phyloP scores from a whole-genome alignment of 129 eudicot genomes.

The Ambrosia trifida region DNA sequence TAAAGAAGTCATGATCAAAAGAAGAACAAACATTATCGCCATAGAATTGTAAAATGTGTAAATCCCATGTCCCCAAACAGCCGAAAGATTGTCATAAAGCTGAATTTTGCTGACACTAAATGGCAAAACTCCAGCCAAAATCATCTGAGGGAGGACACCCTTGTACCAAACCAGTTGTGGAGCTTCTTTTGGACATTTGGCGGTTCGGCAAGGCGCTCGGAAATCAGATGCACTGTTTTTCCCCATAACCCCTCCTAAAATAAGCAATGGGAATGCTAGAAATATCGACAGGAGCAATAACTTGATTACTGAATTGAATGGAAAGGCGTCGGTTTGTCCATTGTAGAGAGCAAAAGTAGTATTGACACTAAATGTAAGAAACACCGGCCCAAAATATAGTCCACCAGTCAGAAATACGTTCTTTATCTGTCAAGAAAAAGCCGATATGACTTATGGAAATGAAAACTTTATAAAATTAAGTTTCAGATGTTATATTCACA shows the following conservation, averaged over 20 bases:
- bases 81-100: constrained; percentile 13
- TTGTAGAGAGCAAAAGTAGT: constrained; percentile 37
- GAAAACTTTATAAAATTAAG: constrained; percentile 3
- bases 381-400: constrained; percentile 43
- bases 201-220: constrained; percentile 53
- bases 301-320: constrained; percentile 40
- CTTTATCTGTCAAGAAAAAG: constrained; percentile 39
- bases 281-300: constrained; percentile 43
- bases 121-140: not conserved
- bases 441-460: not conserved
- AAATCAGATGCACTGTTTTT: constrained; percentile 47
- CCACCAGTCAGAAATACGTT: constrained; percentile 42
- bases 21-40: constrained; percentile 41
- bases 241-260: constrained; percentile 52
- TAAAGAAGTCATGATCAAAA: constrained; percentile 45
- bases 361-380: constrained; percentile 42
- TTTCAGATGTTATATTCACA: not conserved
- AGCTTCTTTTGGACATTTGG: constrained; percentile 50
- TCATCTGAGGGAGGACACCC: constrained; percentile 11
- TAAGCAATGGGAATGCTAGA: constrained; percentile 48
- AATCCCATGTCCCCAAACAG: constrained; percentile 51
- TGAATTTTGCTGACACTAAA: not conserved
- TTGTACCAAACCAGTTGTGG: constrained; percentile 56
- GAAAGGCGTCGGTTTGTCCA: constrained; percentile 48
- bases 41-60: constrained; percentile 49